Evolutionary conservation across 441 rosid genomes (phyloP).

Genomic region (Bruguiera hainesii): DNA sequence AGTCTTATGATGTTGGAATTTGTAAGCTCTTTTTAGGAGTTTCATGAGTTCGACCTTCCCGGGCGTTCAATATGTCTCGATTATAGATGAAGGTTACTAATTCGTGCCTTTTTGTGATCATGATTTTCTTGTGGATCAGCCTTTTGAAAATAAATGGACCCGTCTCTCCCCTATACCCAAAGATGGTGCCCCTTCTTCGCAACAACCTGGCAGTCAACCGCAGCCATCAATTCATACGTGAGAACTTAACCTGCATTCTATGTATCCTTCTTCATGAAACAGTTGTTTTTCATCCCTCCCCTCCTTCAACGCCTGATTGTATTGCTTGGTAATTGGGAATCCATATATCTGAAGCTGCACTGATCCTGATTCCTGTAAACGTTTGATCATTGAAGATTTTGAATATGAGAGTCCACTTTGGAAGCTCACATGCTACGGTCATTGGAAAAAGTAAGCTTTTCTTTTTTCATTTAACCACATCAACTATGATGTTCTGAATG

Average conservation of each 20-base stretch:
- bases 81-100: constrained; percentile 4
- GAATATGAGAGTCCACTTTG: constrained; percentile 85
- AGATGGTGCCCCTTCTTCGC: constrained; percentile 30
- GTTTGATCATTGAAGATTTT: constrained; percentile 63
- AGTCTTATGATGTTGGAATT: background rate
- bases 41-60: background rate
- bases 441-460: constrained; percentile 62
- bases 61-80: constrained; percentile 6
- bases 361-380: constrained; percentile 77
- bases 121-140: constrained; percentile 32
- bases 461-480: background rate
- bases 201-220: constrained; percentile 47
- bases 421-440: constrained; percentile 92
- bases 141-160: constrained; percentile 78
- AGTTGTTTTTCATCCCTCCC: background rate
- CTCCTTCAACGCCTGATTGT: background rate
- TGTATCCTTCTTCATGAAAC: background rate
- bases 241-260: constrained; percentile 17
- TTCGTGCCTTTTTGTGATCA: constrained; percentile 13
- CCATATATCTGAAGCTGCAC: constrained; percentile 53
- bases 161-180: constrained; percentile 45
- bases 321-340: background rate
- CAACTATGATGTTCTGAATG: no score
- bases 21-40: background rate
- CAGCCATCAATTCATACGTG: constrained; percentile 66